Percentiles rank a stretch among this genome's conserved stretches.
phyloP scores from a whole-genome alignment of 352 stramenopile species.

The Globisporangium viniferum region DNA sequence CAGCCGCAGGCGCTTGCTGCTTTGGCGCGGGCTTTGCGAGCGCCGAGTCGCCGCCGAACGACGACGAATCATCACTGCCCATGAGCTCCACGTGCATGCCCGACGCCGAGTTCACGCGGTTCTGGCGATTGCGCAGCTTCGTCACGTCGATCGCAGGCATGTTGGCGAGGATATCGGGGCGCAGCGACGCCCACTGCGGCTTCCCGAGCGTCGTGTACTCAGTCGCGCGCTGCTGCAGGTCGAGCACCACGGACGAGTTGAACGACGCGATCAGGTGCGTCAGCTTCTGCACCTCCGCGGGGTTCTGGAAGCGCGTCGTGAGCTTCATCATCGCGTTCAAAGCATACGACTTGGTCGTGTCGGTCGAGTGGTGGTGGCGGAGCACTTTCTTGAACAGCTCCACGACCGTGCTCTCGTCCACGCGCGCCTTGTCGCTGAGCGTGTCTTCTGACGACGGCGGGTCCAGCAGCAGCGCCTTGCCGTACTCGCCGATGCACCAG shows the following conservation, averaged over 20 bases:
- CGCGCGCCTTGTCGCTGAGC: conserved; percentile 56
- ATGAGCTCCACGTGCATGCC: conserved; percentile 75
- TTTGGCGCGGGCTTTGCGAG: conserved; percentile 14
- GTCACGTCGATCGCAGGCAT: conserved; percentile 95
- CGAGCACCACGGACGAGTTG: conserved; percentile 89
- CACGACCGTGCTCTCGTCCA: conserved; percentile 65
- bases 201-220: conserved; percentile 94
- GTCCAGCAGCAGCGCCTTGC: conserved; percentile 84
- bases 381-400: conserved; percentile 82
- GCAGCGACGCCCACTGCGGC: conserved; percentile 63
- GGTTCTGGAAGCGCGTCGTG: conserved; percentile 86
- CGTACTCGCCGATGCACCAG: conserved; percentile 98
- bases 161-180: conserved; percentile 86
- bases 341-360: conserved; percentile 79
- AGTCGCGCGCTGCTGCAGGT: conserved; percentile 96
- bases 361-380: conserved; percentile 74
- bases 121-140: conserved; percentile 71
- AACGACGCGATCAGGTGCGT: conserved; percentile 89
- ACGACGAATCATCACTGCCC: conserved; percentile 34
- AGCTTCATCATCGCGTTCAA: conserved; percentile 95
- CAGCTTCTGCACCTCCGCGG: conserved; percentile 68
- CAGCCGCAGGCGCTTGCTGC: conserved; percentile 2
- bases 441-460: conserved; percentile 59
- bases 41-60: conserved; percentile 10
- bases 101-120: conserved; percentile 38